Percentiles rank a stretch among this genome's conserved stretches.
These are phyloP conservation scores for Boletus subparvulus DNA, from an alignment of 768 basidiomycete genomes.

Conservation along the genomic window DNA sequence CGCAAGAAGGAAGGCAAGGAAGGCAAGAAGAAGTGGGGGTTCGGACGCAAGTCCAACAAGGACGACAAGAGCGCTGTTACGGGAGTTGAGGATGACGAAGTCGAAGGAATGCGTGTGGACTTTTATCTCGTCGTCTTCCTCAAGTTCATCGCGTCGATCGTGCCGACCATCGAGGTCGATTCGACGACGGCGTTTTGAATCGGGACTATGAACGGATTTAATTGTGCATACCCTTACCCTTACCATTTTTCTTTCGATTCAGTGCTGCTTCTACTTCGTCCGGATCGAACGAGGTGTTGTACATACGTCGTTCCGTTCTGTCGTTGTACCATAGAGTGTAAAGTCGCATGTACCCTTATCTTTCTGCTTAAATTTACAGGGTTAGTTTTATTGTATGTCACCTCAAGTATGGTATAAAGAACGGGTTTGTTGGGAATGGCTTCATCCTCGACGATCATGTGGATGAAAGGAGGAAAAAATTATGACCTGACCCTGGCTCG, in stretches of 20 bases:
- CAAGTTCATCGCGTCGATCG: constrained; percentile 98
- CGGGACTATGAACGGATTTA: constrained; percentile 1
- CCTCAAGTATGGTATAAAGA: background rate
- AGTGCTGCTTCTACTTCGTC: background rate
- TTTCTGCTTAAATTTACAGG: constrained; percentile 13
- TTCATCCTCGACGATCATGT: too few species aligned
- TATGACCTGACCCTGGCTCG: constrained; percentile 53
- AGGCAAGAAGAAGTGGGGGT: constrained; percentile 80
- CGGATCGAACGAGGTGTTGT: constrained; percentile 2
- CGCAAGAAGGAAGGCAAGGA: constrained; percentile 57
- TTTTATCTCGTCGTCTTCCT: constrained; percentile 98
- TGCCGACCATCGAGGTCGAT: constrained; percentile 98
- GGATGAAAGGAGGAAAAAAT: background rate
- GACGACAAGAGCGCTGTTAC: constrained; percentile 42
- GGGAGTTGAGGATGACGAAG: constrained; percentile 47
- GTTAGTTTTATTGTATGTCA: background rate
- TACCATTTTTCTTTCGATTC: background rate
- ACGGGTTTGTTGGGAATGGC: background rate
- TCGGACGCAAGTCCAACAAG: constrained; percentile 68
- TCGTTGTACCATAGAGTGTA: constrained; percentile 25
- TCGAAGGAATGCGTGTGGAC: constrained; percentile 95
- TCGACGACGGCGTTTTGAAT: constrained; percentile 74
- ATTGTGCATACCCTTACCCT: constrained; percentile 22
- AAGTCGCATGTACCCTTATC: constrained; percentile 22
- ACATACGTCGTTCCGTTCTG: background rate